A percentile compares a stretch with the other conserved stretches of the same genome.
Conservation (phyloP, 2,329 filamentous ascomycete genomes). For the Ascochyta rabiei region DNA sequence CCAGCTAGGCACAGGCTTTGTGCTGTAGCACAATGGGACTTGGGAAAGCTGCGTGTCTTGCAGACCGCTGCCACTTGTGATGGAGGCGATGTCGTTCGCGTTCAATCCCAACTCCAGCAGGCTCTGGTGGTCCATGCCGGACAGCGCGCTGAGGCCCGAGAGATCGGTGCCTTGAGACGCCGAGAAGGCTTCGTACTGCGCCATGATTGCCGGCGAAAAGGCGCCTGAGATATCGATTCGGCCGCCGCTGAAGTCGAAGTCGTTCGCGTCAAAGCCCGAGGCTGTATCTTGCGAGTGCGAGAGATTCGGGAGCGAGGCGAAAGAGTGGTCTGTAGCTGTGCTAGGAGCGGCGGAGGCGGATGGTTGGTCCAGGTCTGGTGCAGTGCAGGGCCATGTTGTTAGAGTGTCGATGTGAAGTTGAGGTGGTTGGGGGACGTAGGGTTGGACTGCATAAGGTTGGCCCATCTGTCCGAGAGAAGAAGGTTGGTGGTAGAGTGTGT, state of each 20-base stretch:
- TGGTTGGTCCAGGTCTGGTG: conserved; percentile 30
- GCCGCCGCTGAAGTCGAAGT: conserved; percentile 50
- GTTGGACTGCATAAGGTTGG: conserved; percentile 24
- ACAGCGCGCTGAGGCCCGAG: conserved; percentile 19
- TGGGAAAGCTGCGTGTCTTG: conserved; percentile 4
- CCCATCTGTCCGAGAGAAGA: conserved; percentile 21
- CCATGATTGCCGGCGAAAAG: conserved; percentile 44
- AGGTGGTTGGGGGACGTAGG: conserved; percentile 22
- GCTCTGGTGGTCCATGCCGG: conserved; percentile 24
- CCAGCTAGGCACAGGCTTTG: conserved; percentile 1
- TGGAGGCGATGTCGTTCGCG: conserved; percentile 19
- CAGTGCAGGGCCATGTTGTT: conserved; percentile 24
- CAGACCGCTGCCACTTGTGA: conserved; percentile 7
- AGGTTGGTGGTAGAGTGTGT: conserved; percentile 23
- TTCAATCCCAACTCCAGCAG: conserved; percentile 24
- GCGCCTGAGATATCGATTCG: conserved; percentile 46
- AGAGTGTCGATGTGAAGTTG: conserved; percentile 38
- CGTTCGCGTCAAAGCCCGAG: conserved; percentile 36
- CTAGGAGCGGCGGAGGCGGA: conserved; percentile 28
- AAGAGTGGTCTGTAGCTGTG: conserved; percentile 36
- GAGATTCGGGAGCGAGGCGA: conserved; percentile 30
- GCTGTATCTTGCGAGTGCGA: conserved; percentile 29
- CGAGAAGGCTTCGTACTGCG: conserved; percentile 25
- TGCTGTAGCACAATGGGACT: conserved; percentile 3
- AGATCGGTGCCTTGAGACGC: conserved; percentile 7